Evolutionary conservation across 176 grass and related monocot genomes (phyloP).

Genomic region (Stipa capillata): DNA sequence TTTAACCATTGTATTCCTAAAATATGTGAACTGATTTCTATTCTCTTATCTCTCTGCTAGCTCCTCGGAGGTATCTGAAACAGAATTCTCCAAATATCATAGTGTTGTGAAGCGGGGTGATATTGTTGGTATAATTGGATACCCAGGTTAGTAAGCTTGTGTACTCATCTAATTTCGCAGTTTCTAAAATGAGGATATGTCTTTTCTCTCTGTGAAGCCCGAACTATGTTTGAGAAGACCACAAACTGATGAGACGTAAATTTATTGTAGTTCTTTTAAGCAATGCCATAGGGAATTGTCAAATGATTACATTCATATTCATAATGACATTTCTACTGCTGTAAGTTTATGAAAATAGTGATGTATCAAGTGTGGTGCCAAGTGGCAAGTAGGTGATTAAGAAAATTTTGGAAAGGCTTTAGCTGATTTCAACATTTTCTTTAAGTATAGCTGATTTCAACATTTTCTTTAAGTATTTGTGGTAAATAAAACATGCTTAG

Average conservation of each 20-base stretch:
- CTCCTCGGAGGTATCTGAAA: conserved; percentile 37
- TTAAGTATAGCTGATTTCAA: background rate
- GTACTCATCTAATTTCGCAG: background rate
- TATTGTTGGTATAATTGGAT: conserved; percentile 52
- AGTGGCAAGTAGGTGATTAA: background rate
- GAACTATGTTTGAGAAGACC: background rate
- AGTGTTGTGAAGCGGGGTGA: conserved; percentile 52
- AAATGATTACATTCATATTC: background rate
- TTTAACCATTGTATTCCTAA: background rate
- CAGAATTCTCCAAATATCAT: conserved; percentile 44
- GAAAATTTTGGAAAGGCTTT: background rate
- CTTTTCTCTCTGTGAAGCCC: background rate
- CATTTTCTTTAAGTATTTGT: background rate
- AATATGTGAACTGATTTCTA: background rate
- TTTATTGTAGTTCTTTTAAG: background rate
- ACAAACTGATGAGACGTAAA: background rate
- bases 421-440: background rate
- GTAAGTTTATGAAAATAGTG: background rate
- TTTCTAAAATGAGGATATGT: background rate
- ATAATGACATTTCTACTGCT: background rate
- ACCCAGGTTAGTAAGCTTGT: conserved; percentile 38
- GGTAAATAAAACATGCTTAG: background rate
- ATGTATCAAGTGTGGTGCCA: background rate
- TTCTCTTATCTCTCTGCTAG: conserved; percentile 3
- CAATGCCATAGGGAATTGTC: background rate